Evolutionary conservation across 257 asterid species (phyloP), one percentile per base, ranked within the genome.

Genomic region (Solanum piurae): DNA sequence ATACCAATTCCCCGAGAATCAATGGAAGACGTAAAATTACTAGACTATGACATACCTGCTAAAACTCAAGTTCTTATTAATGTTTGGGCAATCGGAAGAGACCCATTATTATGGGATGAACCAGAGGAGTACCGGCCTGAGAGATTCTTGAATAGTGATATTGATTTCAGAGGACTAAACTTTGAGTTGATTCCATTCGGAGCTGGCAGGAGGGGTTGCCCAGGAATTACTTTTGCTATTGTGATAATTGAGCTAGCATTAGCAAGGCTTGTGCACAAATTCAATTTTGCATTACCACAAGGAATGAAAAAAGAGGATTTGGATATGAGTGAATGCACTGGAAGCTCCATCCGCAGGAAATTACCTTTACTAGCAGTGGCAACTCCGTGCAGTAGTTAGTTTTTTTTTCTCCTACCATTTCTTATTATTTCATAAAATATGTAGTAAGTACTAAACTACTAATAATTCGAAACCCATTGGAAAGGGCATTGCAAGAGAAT

Each of bases 281-380:
- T 94, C 42, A 60, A 91, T 71, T 91, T 89, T 16, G 76, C 52
- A 25, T 66, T 89, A 89, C 93, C 93, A 16, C 9, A 86, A 38
- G 93, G 90, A 4, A 14, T 16, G 9, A 49, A 49, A 5, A 14
- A 2, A 2, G 87, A 89, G 49, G 93, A 91, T 52, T 44, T 94
- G 87, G 97, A 94, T 83, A 89, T 91, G 93, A 75, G 37, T 42
- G 98, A 94, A 85, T 12, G 14, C 5, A n/a, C 0, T 25, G 95
- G 96, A 3, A 3, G 92, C 5, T 44, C 88, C 1, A 16, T 92
- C 7, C 91, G 74, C 16, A 91, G 49, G 73, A 90, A 86, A 44
- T 5, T n/a, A 36, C 95, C 95, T 86, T 46, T 94, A 7, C 49
- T 72, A 31, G 92, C 87, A 1, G 87, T 84, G 7, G 90, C 89